Conservation (phyloP, 352 stramenopile species). For the Blastocystis hominis region DNA sequence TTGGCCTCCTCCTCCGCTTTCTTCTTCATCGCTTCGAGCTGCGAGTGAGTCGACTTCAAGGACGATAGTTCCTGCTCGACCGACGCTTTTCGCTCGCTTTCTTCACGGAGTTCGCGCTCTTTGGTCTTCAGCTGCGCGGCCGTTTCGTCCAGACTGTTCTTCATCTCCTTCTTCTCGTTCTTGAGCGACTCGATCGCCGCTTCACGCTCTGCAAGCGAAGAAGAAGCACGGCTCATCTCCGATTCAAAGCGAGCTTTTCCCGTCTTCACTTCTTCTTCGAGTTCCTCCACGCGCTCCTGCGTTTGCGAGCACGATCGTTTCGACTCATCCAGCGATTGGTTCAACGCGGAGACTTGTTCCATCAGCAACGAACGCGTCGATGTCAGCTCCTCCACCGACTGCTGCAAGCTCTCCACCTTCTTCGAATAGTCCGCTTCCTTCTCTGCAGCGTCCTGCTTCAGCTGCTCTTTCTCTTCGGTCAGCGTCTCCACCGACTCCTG, state of each 20-base stretch:
- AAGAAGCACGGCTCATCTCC: neutral
- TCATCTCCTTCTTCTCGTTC: slow-evolving; percentile 12
- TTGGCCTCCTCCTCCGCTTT: neutral
- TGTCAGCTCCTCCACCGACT: neutral
- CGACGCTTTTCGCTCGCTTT: neutral
- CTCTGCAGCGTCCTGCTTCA: neutral
- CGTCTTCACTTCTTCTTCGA: neutral
- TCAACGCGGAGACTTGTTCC: slow-evolving; percentile 8
- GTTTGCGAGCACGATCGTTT: neutral
- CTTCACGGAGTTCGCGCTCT: neutral
- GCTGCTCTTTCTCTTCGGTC: neutral
- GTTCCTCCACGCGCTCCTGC: neutral
- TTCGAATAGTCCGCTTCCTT: neutral
- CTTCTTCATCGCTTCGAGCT: neutral
- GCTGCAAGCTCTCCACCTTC: neutral
- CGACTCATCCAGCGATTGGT: neutral
- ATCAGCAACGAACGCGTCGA: neutral
- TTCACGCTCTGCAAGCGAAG: neutral
- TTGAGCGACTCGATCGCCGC: neutral
- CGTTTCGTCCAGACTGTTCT: neutral
- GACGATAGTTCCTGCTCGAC: neutral
- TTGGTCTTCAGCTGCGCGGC: neutral
- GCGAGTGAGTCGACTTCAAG: neutral
- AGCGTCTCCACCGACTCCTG: neutral
- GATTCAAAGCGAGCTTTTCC: neutral